Evolutionary conservation across 345 rosid genomes (phyloP).

Genomic region (Camelina neglecta): DNA sequence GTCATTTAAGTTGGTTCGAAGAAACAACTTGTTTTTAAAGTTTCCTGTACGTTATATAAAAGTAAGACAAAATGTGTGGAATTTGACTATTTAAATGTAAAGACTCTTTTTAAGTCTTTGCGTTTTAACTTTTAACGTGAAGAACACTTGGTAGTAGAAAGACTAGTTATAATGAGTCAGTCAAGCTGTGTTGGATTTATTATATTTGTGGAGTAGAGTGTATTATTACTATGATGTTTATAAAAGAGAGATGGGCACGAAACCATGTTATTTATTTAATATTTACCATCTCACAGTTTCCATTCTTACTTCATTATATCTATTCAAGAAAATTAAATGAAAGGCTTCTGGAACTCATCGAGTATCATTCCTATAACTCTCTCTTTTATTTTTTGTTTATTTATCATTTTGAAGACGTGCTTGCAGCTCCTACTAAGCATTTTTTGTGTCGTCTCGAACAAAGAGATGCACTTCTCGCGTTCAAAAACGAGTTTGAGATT

Average conservation of each 20-base stretch:
- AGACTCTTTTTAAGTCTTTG: not conserved
- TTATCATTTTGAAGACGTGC: accelerated
- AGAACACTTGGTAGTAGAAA: not conserved
- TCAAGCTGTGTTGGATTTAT: not conserved
- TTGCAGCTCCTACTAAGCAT: not conserved
- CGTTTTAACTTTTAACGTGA: not conserved
- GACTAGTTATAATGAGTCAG: not conserved
- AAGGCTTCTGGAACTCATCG: not conserved
- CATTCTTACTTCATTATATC: not conserved
- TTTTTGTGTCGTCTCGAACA: not conserved
- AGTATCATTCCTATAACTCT: not conserved
- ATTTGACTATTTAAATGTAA: not conserved
- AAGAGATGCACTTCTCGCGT: not conserved
- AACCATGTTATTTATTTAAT: not conserved
- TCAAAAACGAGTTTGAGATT: not conserved
- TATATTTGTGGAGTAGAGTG: not conserved
- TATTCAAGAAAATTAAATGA: not conserved
- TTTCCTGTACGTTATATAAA: no score
- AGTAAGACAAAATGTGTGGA: no score
- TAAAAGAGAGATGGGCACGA: not conserved
- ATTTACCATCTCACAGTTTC: not conserved
- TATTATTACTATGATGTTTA: not conserved
- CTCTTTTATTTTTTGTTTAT: not conserved
- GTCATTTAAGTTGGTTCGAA: no score
- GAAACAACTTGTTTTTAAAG: no score